Base-by-base conservation (phyloP, 306 rosid species). In the Fragaria vesca region DNA sequence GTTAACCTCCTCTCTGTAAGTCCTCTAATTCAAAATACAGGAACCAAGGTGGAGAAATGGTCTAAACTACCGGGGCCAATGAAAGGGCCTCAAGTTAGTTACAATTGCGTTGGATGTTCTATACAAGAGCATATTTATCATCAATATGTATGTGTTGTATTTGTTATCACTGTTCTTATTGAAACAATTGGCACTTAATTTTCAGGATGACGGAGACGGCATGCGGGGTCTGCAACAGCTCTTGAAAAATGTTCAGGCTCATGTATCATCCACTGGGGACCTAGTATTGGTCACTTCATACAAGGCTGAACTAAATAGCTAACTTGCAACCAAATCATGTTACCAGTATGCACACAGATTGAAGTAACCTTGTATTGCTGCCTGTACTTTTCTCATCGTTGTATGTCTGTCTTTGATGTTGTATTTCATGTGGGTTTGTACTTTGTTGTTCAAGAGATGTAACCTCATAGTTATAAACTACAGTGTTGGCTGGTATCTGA, bases 11-110 rank as follows among this genome's bases (percentile, higher is more conserved):
- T 61, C 32, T 12, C 60, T 61, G 78, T 75, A 45, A 61, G 78
- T 75, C 13, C 30, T 74, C 38, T n/a, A 30, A 62, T 62, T 61
- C n/a, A 62, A 28, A 57, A 57, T 57, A 57, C 63, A 57, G 30
- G 12, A 24, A 5, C 9, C 18, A 62, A 13, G 13, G 42, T 21
- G 6, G 0, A 21, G 63, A 57, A 57, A n/a, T 57, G 32, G 63
- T 57, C 32, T 57, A 4, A 55, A 55, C 30, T 55, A 55, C 28
- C 28, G 12, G 62, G 12, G 62, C 13, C 62, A 51, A 7, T 17
- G 2, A 6, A 54, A 20, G 8, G 11, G 60, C 24, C 26, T 57
- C 12, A 16, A 30, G 40, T 9, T 1, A 30, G 20, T 12, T 62
- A 62, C n/a, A 15, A 30, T 28, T 62, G 4, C 9, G 48, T 10